phyloP scores from a whole-genome alignment of 176 grass and related monocot genomes.

The Pontederia paniculata region DNA sequence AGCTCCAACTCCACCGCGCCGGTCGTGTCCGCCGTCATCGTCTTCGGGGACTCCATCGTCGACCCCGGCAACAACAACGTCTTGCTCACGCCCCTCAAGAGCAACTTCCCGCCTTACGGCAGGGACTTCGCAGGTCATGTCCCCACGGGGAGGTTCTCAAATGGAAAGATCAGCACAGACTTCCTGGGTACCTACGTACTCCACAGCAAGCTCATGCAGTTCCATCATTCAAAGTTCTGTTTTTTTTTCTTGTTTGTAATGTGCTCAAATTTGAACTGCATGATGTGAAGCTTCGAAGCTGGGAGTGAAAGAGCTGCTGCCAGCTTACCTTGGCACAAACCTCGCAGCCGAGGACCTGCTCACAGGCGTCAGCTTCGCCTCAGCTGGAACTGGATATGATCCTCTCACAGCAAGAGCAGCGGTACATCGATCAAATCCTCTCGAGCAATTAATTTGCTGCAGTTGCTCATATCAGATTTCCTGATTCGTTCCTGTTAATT shows the following conservation, averaged over 20 bases:
- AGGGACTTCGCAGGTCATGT: conserved; percentile 31
- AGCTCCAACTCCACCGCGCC: neutral
- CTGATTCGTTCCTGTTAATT: conserved; percentile 19
- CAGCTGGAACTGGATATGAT: conserved; percentile 61
- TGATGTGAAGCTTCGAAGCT: conserved; percentile 27
- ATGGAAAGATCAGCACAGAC: conserved; percentile 55
- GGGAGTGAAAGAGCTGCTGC: conserved; percentile 38
- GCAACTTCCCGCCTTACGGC: conserved; percentile 71
- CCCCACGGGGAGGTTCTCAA: conserved; percentile 78
- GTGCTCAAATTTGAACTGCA: too few species aligned
- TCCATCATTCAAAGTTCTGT: too few species aligned
- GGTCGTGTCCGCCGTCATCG: conserved; percentile 37
- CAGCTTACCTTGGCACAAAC: conserved; percentile 53
- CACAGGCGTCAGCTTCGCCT: conserved; percentile 66
- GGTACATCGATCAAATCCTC: too few species aligned
- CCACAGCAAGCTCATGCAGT: neutral
- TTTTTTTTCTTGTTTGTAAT: too few species aligned
- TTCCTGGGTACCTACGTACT: conserved; percentile 25
- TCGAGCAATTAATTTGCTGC: too few species aligned
- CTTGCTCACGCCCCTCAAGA: conserved; percentile 40
- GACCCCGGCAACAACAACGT: conserved; percentile 79
- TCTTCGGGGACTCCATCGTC: conserved; percentile 72
- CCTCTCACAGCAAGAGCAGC: conserved; percentile 30
- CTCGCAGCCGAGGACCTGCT: conserved; percentile 28
- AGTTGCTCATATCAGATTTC: conserved; percentile 11